Evolutionary conservation across 345 rosid species (phyloP).

Genomic region (Sonneratia alba): DNA sequence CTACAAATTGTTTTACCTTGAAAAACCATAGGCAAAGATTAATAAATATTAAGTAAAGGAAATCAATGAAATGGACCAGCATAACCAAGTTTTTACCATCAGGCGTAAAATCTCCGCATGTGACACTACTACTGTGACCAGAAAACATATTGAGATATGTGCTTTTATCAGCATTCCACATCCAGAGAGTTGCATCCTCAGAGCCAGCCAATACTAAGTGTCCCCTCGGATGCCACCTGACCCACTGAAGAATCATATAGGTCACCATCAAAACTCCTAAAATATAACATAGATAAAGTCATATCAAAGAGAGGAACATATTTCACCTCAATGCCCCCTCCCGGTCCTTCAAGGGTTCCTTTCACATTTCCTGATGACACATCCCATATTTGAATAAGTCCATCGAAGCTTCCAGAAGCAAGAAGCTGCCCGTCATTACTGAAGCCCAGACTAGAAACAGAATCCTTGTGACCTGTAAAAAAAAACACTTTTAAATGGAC

Average conservation of each 20-base stretch:
- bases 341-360: conserved; percentile 61
- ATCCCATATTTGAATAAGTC: conserved; percentile 69
- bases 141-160: conserved; percentile 59
- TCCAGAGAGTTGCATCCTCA: conserved; percentile 70
- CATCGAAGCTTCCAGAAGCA: conserved; percentile 79
- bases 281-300: not conserved
- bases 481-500: conserved; percentile 1
- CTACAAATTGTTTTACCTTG: conserved; percentile 81
- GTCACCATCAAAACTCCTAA: conserved; percentile 4
- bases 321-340: conserved; percentile 64
- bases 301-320: not conserved
- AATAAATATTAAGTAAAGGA: not conserved
- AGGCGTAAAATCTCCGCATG: conserved; percentile 49
- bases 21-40: conserved; percentile 1
- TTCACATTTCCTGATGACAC: conserved; percentile 46
- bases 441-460: conserved; percentile 63
- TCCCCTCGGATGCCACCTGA: conserved; percentile 93
- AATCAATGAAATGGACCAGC: not conserved
- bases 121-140: conserved; percentile 64
- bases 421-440: conserved; percentile 70
- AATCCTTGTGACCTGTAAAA: conserved; percentile 68
- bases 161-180: conserved; percentile 94
- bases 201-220: conserved; percentile 78
- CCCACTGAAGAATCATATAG: conserved; percentile 50
- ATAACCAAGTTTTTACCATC: conserved; percentile 44